Percentiles rank a stretch among this genome's conserved stretches.
phyloP scores from a whole-genome alignment of 2,329 filamentous ascomycete genomes.

The Neocatenulostroma microsporum region DNA sequence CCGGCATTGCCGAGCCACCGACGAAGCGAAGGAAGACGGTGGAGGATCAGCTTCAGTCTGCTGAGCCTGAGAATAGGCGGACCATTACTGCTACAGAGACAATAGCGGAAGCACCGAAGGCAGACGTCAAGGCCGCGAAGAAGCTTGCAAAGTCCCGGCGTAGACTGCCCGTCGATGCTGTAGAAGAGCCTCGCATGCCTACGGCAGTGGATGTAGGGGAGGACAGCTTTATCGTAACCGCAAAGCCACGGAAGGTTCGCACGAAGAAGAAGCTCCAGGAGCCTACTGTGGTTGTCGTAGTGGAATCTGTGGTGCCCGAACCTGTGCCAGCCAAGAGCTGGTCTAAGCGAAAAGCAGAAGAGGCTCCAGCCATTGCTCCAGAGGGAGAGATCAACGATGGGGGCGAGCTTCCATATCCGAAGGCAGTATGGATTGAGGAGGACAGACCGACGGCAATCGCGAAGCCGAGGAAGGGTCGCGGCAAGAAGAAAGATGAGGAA shows the following conservation, averaged over 20 bases:
- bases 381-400: no score
- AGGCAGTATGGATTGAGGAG: not conserved
- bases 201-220: conserved; percentile 7
- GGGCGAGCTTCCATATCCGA: no score
- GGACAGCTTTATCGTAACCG: conserved; percentile 13
- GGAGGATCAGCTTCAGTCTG: not conserved
- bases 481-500: no score
- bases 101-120: no score
- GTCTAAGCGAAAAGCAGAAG: not conserved
- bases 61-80: not conserved
- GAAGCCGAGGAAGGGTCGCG: no score
- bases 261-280: conserved; percentile 3
- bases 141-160: not conserved
- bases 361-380: not conserved
- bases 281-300: conserved; percentile 9
- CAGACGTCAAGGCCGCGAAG: not conserved
- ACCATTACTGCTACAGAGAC: no score
- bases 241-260: conserved; percentile 6
- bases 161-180: not conserved
- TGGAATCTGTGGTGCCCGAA: conserved; percentile 7
- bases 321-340: conserved; percentile 3
- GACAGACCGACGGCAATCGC: not conserved
- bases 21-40: conserved; percentile 18
- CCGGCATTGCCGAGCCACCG: conserved; percentile 14
- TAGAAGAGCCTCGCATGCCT: conserved; percentile 7